These are phyloP conservation scores for Gastrolobium villosum DNA, from an alignment of 306 rosid genomes.

Conservation along the genomic window DNA sequence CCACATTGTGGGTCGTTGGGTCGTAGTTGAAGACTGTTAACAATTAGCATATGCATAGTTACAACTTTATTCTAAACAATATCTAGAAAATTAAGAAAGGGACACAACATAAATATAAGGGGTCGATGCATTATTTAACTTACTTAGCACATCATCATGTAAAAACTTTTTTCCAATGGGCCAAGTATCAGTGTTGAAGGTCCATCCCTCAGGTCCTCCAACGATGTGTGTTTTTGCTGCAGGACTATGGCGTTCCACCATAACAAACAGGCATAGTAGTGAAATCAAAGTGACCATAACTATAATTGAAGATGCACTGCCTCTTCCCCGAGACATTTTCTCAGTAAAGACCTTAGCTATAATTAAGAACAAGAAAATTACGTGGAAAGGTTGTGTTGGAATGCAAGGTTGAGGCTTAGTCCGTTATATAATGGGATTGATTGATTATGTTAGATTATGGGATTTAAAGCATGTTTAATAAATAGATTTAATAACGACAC, in stretches of 20 bases:
- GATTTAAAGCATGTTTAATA: slow-evolving; percentile 16
- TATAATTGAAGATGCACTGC: slow-evolving; percentile 59
- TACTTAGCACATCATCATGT: slow-evolving; percentile 60
- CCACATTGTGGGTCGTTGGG: slow-evolving; percentile 59
- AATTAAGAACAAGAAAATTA: background rate
- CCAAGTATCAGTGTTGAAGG: slow-evolving; percentile 56
- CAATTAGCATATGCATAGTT: background rate
- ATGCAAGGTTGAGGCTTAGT: slow-evolving; percentile 34
- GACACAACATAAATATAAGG: background rate
- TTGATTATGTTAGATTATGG: slow-evolving; percentile 6
- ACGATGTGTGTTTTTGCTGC: slow-evolving; percentile 50
- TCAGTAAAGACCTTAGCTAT: slow-evolving; percentile 2
- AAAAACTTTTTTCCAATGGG: slow-evolving; percentile 55
- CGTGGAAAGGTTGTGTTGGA: background rate
- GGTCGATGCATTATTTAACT: slow-evolving; percentile 13
- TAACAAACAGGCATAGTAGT: slow-evolving; percentile 45
- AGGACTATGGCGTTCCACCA: slow-evolving; percentile 33
- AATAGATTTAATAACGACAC: slow-evolving; percentile 25
- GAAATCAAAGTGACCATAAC: slow-evolving; percentile 35
- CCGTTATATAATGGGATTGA: slow-evolving; percentile 45
- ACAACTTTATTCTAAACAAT: background rate
- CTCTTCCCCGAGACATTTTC: slow-evolving; percentile 70
- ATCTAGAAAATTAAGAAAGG: background rate
- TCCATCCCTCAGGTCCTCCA: slow-evolving; percentile 65
- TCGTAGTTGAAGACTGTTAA: slow-evolving; percentile 60